Conservation (phyloP, 2,329 filamentous ascomycete genomes). For the Aspergillus phoenicis region DNA sequence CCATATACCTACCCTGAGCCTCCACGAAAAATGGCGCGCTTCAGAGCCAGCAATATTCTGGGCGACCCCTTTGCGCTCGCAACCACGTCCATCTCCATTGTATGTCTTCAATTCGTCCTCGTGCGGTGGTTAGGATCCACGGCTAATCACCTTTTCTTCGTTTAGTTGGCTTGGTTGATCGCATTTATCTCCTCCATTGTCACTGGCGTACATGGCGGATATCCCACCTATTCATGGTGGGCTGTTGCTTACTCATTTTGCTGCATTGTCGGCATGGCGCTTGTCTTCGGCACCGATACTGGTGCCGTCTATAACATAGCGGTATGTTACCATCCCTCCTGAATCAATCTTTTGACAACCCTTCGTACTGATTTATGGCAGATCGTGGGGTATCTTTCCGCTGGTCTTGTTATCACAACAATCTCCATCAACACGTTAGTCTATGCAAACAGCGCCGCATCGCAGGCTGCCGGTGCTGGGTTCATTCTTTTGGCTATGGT, state of each 20-base stretch:
- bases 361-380: slow-evolving; percentile 39
- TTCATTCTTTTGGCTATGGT: slow-evolving; percentile 95
- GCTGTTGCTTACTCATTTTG: slow-evolving; percentile 82
- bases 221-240: slow-evolving; percentile 94
- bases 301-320: slow-evolving; percentile 89
- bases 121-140: neutral
- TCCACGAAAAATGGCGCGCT: slow-evolving; percentile 50
- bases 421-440: slow-evolving; percentile 85
- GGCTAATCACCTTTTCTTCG: slow-evolving; percentile 17
- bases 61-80: slow-evolving; percentile 96
- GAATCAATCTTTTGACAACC: neutral
- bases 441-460: slow-evolving; percentile 69
- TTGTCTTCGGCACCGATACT: slow-evolving; percentile 82
- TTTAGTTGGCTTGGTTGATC: slow-evolving; percentile 91
- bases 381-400: slow-evolving; percentile 82
- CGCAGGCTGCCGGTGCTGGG: slow-evolving; percentile 85
- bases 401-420: slow-evolving; percentile 80
- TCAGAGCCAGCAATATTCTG: slow-evolving; percentile 84
- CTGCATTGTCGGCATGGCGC: slow-evolving; percentile 74
- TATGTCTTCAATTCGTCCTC: slow-evolving; percentile 55
- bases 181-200: slow-evolving; percentile 85
- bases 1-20: slow-evolving; percentile 22
- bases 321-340: slow-evolving; percentile 45
- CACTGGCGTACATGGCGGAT: slow-evolving; percentile 59
- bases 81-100: slow-evolving; percentile 86